These are phyloP conservation scores for Chrysoporthe puriensis DNA, from an alignment of 2,329 filamentous ascomycete genomes.

Conservation along the genomic window DNA sequence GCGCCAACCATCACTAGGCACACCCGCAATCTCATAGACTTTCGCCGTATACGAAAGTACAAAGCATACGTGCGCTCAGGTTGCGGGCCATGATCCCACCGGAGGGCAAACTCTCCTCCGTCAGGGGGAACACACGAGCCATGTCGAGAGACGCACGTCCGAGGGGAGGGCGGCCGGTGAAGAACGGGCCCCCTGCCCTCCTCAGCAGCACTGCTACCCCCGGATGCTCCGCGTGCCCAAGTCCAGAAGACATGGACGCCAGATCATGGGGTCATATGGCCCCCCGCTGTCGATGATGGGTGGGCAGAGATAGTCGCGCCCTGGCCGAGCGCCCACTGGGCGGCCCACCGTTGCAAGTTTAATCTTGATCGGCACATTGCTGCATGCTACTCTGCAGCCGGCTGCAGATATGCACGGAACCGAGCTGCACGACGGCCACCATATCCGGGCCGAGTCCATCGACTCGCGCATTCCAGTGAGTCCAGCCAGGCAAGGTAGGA, in stretches of 20 bases:
- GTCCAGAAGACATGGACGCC: not conserved
- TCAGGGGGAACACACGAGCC: not conserved
- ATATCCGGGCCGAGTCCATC: not conserved
- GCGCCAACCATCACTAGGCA: not conserved
- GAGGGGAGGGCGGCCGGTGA: not conserved
- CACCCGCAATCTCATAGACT: not conserved
- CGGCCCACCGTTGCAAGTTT: not conserved
- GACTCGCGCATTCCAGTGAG: not conserved
- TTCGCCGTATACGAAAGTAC: not conserved
- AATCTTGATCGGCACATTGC: slow-evolving; percentile 7
- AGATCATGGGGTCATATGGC: not conserved
- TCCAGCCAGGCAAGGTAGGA: not conserved
- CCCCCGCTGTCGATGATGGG: not conserved
- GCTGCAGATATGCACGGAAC: not conserved
- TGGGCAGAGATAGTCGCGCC: not conserved
- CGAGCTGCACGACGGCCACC: slow-evolving; percentile 1
- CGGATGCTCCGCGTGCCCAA: not conserved
- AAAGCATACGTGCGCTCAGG: too few species aligned
- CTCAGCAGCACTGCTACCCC: not conserved
- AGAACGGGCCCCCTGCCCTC: not conserved
- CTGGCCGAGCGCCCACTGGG: not conserved
- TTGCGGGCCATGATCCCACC: too few species aligned
- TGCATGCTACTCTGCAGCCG: slow-evolving; percentile 2
- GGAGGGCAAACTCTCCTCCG: too few species aligned
- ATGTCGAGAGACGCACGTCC: not conserved